Evolutionary conservation across 805 yeast species (phyloP), one percentile per base, ranked within the genome.

Genomic region (Candida jianshihensis): DNA sequence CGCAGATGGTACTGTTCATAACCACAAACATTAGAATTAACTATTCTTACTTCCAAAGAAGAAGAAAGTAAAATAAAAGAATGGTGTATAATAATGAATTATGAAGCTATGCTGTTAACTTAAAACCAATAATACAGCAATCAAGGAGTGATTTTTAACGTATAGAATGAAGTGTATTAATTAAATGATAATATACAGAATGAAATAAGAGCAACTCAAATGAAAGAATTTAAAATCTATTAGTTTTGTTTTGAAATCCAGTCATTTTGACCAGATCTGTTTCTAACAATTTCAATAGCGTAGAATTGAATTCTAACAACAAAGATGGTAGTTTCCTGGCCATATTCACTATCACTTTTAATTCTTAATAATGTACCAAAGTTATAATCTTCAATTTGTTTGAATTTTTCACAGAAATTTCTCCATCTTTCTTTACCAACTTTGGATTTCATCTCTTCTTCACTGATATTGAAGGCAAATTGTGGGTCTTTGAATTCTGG

Each of bases 291-390:
- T 68, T 92, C 98, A 55, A 88, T 73, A 38, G 96, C 96, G 53
- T 89, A 84, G 59, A 92, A 92, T 65, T 92, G 97, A 56, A 90
- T 76, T 66, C 97, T 80, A 40, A 90, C 92, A 10, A 70, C 96
- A 51, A 92, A 90, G 36, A 88, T 83, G 31, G 97, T 85, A 40
- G 81, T 78, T 31, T 78, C 75, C 64, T 90, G 86, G 33, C 75
- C 74, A 61, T 92, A 92, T 60, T 86, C 96, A 21, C 69, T 80
- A 32, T 63, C 59, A 26, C 83, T 59, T 46, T 75, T 78, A n/a
- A 75, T 64, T 69, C 99, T 81, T 52, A 92, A 67, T 48, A 92
- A 68, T 14, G 97, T 89, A 44, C 99, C 99, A 59, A 92, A 92
- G 64, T 92, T 92, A 66, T 73, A 92, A 63, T 92, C 97, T 43